Evolutionary conservation across 495 filamentous ascomycete species (phyloP).

Genomic region (Xylaria castorea): DNA sequence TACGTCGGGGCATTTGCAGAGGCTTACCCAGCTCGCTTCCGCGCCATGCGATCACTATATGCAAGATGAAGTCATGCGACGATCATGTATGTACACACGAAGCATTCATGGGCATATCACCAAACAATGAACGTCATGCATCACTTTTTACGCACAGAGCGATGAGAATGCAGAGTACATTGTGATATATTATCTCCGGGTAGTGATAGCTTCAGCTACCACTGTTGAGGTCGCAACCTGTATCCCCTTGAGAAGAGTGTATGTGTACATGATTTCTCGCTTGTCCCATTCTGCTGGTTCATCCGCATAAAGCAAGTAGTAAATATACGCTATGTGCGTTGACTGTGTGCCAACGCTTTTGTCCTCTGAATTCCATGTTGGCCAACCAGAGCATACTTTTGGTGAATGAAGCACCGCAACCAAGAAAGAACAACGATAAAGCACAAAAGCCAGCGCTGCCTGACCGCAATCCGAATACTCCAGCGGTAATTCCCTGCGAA

Average conservation of each 20-base stretch:
- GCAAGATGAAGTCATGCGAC: constrained; percentile 13
- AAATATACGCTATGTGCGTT: background rate
- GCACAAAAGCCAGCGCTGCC: background rate
- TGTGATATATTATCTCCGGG: constrained; percentile 1
- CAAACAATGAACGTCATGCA: background rate
- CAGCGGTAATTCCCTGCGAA: background rate
- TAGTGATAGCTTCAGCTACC: background rate
- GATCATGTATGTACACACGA: background rate
- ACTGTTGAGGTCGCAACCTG: background rate
- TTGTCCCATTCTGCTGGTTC: too few species aligned
- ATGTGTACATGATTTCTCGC: constrained; percentile 7
- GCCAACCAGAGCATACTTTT: constrained; percentile 2
- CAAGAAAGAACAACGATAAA: background rate
- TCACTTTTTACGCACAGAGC: background rate
- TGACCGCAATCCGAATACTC: background rate
- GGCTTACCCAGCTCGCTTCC: constrained; percentile 1
- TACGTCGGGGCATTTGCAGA: background rate
- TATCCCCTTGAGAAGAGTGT: background rate
- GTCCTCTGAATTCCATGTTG: background rate
- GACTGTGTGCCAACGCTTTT: background rate
- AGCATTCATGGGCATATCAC: background rate
- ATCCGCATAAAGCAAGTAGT: background rate
- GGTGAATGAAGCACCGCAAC: background rate
- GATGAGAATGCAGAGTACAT: background rate
- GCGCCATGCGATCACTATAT: background rate